Base-by-base conservation (phyloP, 371 early-diverging fungal species). In the Zopfochytrium polystomum region DNA sequence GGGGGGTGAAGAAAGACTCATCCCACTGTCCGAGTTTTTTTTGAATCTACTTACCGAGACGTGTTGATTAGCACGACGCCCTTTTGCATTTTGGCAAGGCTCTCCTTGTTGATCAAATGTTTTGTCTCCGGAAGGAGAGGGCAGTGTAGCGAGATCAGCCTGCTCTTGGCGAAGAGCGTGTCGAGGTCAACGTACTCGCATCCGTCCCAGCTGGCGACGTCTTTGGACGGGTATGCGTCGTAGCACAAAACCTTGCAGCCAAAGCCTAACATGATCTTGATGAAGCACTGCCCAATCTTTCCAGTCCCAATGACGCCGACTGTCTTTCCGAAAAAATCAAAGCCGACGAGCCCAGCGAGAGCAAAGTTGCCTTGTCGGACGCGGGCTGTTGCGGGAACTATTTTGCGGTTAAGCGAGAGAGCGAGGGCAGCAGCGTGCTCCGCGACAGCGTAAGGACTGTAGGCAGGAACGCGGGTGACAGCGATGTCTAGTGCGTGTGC, bases 231-330 rank as follows among this genome's bases (percentile, higher is more conserved):
- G 63, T 66, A 76, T 4, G 74, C 63, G 52, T 77, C 77, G 59
- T 76, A 67, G 60, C 71, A 73, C 13, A 75, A 51, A 18, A 77
- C 58, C 13, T 64, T 34, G 64, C 73, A 73, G 30, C 77, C 77
- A 48, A 76, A 72, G 4, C 77, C 77, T 1, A 67, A 62, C 67
- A 76, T 55, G 59, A 77, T 77, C 38, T 72, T 61, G 62, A 68
- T 62, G 51, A 73, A 59, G 60, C 69, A 66, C 26, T 63, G 59
- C 26, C 77, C 77, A 55, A 78, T 78, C 58, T 73, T 68, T 11
- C 69, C 78, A 2, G 78, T 78, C 4, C 78, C 76, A 33, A 76
- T 32, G 15, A 78, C 68, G 47, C 78, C 78, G 22, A 74, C 68
- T 22, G 77, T 77, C 55, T 71, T 72, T 38, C 73, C 77, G 60